Base-by-base conservation (phyloP, 768 basidiomycete species). In the Boletus rufocinnamomeus region DNA sequence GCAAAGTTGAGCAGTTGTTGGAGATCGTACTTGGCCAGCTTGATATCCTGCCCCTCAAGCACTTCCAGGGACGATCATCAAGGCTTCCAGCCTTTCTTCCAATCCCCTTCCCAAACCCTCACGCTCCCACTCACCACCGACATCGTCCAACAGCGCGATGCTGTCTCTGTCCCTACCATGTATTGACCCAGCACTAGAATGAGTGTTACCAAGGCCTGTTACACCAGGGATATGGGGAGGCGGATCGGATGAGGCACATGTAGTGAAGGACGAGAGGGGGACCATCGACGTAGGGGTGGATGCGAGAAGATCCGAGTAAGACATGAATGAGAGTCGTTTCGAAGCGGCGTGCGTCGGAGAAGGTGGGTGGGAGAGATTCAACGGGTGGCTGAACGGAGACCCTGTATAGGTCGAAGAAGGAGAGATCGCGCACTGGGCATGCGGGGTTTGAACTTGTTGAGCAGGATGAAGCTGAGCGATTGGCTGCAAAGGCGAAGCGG, bases 271-370 rank as follows among this genome's bases (percentile, higher is more conserved):
- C 0, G 85, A 85, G 4, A 96, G 82, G 1, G 91, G 82, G 43
- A 87, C 80, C 14, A 85, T 84, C 11, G 87, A 80, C 0, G 86
- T 78, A 0, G 94, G 94, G 0, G 91, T 85, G 0, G 87, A 89
- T 0, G 88, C 77, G 43, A 95, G 83, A 3, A 95, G 81, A 72
- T 95, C 93, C 28, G 87, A 83, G 72, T 95, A 95, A 4, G 92
- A 90, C 74, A 95, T 83, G 79, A 95, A 96, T 0, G 92, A 94
- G 13, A 93, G 83, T 2, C 91, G 87, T 65, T 93, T 92, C 30
- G 77, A 76, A 79, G 72, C 63, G 2, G 11, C 62, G 52, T 80
- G 76, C 1, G 79, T 77, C 6, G 85, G 81, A 13, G 83, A 83
- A 21, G 82, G 77, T 10, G 78, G 76, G 35, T 68, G 71, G 41